Evolutionary conservation across 163 green algal species (phyloP).

Genomic region (Chlamydomonas reinhardtii): DNA sequence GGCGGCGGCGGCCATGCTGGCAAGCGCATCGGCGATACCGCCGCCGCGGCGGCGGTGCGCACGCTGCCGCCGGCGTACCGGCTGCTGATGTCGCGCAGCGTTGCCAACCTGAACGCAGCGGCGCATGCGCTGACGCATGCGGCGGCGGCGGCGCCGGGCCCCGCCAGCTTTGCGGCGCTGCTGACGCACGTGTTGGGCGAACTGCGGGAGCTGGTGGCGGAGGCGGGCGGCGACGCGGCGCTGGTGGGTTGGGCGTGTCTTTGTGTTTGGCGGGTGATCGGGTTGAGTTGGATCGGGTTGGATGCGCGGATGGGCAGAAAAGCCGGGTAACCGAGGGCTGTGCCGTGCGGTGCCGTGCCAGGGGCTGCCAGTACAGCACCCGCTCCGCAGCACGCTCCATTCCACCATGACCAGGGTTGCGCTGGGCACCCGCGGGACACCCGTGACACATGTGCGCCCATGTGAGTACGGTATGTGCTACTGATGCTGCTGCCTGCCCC

Average conservation of each 20-base stretch:
- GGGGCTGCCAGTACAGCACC: no score
- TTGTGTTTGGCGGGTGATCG: neutral
- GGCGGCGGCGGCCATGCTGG: neutral
- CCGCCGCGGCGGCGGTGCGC: neutral
- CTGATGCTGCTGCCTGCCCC: neutral
- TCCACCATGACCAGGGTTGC: no score
- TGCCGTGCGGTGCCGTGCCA: no score
- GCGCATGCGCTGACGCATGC: slow-evolving; percentile 1
- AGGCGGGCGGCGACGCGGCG: slow-evolving; percentile 7
- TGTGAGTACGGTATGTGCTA: no score
- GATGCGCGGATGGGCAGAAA: no score
- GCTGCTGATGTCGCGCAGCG: neutral
- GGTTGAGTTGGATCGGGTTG: neutral
- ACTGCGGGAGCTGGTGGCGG: slow-evolving; percentile 43
- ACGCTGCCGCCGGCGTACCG: neutral
- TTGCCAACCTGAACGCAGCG: slow-evolving; percentile 10
- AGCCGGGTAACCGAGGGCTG: no score
- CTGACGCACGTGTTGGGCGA: slow-evolving; percentile 44
- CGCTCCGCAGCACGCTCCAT: no score
- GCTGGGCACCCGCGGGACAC: no score
- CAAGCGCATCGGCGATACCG: neutral
- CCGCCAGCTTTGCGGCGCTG: slow-evolving; percentile 39
- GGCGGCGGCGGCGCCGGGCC: slow-evolving; percentile 7
- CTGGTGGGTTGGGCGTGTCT: slow-evolving; percentile 12
- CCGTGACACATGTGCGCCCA: no score